phyloP scores from a whole-genome alignment of 176 grass and related monocot species.

The Saccharum officinarum region DNA sequence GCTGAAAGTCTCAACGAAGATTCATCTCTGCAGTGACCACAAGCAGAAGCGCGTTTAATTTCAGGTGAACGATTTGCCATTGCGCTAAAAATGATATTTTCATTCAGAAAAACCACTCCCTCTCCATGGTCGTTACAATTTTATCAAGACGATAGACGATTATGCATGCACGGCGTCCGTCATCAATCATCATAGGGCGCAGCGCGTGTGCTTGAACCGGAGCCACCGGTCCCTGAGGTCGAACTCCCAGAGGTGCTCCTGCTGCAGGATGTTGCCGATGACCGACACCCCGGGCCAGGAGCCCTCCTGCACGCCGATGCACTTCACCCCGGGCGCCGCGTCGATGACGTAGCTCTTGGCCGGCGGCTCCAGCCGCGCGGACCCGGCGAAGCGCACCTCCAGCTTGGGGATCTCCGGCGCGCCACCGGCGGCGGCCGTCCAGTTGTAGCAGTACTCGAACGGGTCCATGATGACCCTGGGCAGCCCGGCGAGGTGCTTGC shows the following conservation, averaged over 20 bases:
- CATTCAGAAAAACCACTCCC: conserved; percentile 1
- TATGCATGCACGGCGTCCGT: neutral
- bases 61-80: neutral
- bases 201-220: conserved; percentile 62
- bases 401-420: conserved; percentile 47
- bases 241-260: conserved; percentile 98
- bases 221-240: conserved; percentile 67
- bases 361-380: conserved; percentile 59
- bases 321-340: conserved; percentile 68
- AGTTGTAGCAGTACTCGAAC: conserved; percentile 97
- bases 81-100: neutral
- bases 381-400: conserved; percentile 57
- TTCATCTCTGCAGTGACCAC: neutral
- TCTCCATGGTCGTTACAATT: neutral
- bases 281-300: conserved; percentile 71
- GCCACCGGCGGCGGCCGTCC: conserved; percentile 34
- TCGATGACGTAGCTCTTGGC: conserved; percentile 95
- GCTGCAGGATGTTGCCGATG: conserved; percentile 91
- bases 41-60: neutral
- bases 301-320: conserved; percentile 68
- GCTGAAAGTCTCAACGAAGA: neutral
- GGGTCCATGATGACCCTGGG: conserved; percentile 56
- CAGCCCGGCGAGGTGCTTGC: conserved; percentile 36
- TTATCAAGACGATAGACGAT: neutral
- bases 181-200: conserved; percentile 25